A percentile compares a stretch with the other conserved stretches of the same genome.
Conservation (phyloP, 2,329 filamentous ascomycete species). For the Dryadomyces quercus-mongolicae region DNA sequence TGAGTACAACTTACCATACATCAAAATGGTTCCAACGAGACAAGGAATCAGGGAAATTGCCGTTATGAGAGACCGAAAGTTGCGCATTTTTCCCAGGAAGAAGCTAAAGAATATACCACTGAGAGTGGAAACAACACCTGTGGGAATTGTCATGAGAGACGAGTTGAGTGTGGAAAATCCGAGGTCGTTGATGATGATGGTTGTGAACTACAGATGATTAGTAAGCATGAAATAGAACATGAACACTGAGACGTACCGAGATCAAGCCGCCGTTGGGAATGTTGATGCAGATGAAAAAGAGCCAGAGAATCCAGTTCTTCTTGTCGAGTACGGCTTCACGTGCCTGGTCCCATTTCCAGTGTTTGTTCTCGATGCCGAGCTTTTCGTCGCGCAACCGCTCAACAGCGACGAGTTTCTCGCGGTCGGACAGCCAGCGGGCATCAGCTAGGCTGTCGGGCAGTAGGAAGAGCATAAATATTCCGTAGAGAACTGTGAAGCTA, state of each 20-base stretch:
- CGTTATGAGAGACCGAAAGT: not conserved
- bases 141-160: not conserved
- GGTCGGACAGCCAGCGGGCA: conserved; percentile 34
- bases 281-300: conserved; percentile 39
- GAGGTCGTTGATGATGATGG: conserved; percentile 37
- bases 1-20: not conserved
- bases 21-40: too few relatives aligned
- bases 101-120: conserved; percentile 33
- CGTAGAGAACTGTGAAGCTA: conserved; percentile 42
- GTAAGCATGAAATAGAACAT: too few relatives aligned
- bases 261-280: conserved; percentile 37
- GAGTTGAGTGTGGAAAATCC: conserved; percentile 25
- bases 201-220: too few relatives aligned
- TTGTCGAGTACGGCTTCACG: conserved; percentile 43
- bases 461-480: conserved; percentile 41
- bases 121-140: conserved; percentile 23
- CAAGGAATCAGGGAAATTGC: not conserved
- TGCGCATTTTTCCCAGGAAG: not conserved
- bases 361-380: conserved; percentile 45
- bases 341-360: conserved; percentile 41
- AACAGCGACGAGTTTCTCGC: conserved; percentile 40
- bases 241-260: too few relatives aligned
- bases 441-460: conserved; percentile 46
- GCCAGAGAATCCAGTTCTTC: conserved; percentile 45
- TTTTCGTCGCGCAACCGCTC: conserved; percentile 43